Evolutionary conservation across 2,329 filamentous ascomycete genomes (phyloP).

Genomic region (Trichoderma pleuroti): DNA sequence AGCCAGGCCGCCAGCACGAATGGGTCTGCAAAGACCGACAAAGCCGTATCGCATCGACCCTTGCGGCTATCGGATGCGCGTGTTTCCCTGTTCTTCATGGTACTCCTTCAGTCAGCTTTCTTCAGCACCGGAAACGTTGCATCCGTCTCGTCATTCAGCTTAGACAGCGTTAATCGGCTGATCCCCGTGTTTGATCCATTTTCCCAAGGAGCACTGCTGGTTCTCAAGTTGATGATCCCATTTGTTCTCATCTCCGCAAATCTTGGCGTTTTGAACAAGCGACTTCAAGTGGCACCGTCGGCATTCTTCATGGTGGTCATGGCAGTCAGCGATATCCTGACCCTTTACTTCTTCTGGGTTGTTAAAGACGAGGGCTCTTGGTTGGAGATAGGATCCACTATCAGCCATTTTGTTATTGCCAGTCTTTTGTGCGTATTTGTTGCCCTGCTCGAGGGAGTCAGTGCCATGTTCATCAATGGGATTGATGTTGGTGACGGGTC

Average conservation of each 20-base stretch:
- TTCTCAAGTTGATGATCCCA: slow-evolving; percentile 88
- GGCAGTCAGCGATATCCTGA: slow-evolving; percentile 85
- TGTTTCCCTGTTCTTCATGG: slow-evolving; percentile 91
- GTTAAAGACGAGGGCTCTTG: slow-evolving; percentile 95
- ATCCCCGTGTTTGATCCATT: slow-evolving; percentile 93
- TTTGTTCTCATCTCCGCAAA: slow-evolving; percentile 92
- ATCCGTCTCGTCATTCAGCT: slow-evolving; percentile 85
- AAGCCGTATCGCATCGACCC: slow-evolving; percentile 49
- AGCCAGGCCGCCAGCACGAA: background rate
- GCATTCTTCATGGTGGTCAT: slow-evolving; percentile 94
- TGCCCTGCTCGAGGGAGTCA: slow-evolving; percentile 78
- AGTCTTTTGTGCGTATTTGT: slow-evolving; percentile 89
- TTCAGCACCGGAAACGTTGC: slow-evolving; percentile 97
- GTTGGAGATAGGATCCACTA: slow-evolving; percentile 96
- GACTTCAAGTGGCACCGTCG: slow-evolving; percentile 78
- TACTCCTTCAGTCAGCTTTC: slow-evolving; percentile 89
- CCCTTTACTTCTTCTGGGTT: slow-evolving; percentile 95
- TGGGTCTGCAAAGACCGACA: slow-evolving; percentile 6
- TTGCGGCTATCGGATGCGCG: slow-evolving; percentile 80
- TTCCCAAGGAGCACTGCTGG: slow-evolving; percentile 78
- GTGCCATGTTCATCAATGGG: slow-evolving; percentile 76
- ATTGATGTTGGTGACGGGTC: slow-evolving; percentile 56
- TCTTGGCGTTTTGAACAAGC: slow-evolving; percentile 84
- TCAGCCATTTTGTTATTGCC: slow-evolving; percentile 92
- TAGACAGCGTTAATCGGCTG: slow-evolving; percentile 84